These are phyloP conservation scores for Solanum hybrid DNA, from an alignment of 305 asterid genomes.

Conservation along the genomic window DNA sequence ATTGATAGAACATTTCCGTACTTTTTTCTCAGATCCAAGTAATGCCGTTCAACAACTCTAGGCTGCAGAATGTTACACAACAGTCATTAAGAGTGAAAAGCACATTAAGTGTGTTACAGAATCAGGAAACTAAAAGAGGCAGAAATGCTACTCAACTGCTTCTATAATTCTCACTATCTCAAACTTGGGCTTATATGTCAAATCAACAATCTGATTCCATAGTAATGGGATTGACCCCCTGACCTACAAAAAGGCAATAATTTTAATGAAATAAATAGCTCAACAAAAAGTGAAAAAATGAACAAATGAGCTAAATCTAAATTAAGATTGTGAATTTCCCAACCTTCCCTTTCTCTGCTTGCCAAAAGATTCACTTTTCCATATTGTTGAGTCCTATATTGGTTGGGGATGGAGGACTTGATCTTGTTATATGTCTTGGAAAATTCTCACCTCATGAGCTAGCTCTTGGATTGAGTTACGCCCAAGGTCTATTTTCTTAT, in stretches of 20 bases:
- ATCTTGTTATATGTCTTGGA: neutral
- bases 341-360: neutral
- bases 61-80: conserved; percentile 48
- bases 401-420: neutral
- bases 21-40: conserved; percentile 88
- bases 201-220: conserved; percentile 99
- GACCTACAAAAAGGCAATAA: conserved; percentile 44
- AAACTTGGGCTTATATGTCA: conserved; percentile 94
- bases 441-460: neutral
- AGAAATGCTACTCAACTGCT: conserved; percentile 60
- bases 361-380: neutral
- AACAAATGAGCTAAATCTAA: neutral
- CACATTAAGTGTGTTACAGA: conserved; percentile 6
- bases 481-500: neutral
- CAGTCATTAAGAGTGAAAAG: conserved; percentile 20
- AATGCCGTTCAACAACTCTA: conserved; percentile 82
- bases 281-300: neutral
- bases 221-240: conserved; percentile 97
- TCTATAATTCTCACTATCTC: conserved; percentile 79
- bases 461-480: neutral
- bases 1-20: conserved; percentile 89
- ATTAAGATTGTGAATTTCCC: neutral
- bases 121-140: conserved; percentile 12
- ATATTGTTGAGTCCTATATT: neutral
- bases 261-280: neutral